phyloP scores from a whole-genome alignment of 2,329 filamentous ascomycete genomes.

The Cytospora piceicola region DNA sequence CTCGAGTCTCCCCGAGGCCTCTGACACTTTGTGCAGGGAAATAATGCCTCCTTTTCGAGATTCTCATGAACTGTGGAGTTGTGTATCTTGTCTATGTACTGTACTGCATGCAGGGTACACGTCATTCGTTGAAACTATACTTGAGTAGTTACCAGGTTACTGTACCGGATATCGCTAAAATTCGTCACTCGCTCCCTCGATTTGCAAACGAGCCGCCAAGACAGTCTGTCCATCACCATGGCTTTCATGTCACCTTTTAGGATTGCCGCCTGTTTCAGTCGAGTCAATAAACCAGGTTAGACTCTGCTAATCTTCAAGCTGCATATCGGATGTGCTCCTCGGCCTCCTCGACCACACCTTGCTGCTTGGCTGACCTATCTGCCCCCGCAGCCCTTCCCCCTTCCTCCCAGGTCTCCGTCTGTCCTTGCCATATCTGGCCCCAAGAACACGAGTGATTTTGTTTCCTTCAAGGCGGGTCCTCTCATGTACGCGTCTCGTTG shows the following conservation, averaged over 20 bases:
- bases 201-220: neutral
- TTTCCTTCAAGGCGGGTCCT: constrained; percentile 5
- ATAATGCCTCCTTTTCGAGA: neutral
- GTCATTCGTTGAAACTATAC: neutral
- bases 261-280: neutral
- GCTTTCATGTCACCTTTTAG: neutral
- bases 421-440: constrained; percentile 8
- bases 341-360: no score
- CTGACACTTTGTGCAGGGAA: neutral
- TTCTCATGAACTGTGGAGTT: neutral
- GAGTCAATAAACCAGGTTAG: neutral
- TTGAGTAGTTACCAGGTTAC: neutral
- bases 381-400: neutral
- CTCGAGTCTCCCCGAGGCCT: neutral
- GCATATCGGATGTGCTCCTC: constrained; percentile 15
- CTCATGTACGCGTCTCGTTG: constrained; percentile 7
- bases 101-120: neutral
- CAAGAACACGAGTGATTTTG: constrained; percentile 13
- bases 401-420: constrained; percentile 5
- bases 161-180: neutral
- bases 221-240: neutral
- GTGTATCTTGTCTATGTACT: no score
- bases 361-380: neutral
- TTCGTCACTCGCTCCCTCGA: neutral
- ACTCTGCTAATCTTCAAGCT: neutral